Evolutionary conservation across 1,284 basidiomycete species (phyloP).

Genomic region (Puccinia polysora): DNA sequence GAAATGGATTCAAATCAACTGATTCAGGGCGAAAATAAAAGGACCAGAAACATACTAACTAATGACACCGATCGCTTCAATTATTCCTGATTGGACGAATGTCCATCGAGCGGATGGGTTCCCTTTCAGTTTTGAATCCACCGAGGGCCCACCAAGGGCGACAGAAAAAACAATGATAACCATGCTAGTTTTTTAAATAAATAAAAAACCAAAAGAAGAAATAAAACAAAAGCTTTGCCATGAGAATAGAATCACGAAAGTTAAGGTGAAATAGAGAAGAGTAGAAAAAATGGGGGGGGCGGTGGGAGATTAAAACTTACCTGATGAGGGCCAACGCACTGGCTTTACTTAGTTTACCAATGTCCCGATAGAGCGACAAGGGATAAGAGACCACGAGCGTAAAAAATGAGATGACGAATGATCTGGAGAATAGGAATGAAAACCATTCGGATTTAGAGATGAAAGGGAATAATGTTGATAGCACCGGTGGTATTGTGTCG

Average conservation of each 20-base stretch:
- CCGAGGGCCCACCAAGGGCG: slow-evolving; percentile 75
- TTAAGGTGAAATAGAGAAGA: slow-evolving; percentile 50
- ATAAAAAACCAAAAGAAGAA: neutral
- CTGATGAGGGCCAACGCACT: slow-evolving; percentile 64
- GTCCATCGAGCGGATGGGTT: slow-evolving; percentile 61
- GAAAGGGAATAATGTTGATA: slow-evolving; percentile 77
- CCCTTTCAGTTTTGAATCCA: slow-evolving; percentile 73
- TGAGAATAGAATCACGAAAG: neutral
- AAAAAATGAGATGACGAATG: slow-evolving; percentile 79
- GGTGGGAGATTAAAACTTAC: slow-evolving; percentile 48
- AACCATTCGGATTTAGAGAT: slow-evolving; percentile 67
- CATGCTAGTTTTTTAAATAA: slow-evolving; percentile 66
- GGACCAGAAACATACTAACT: slow-evolving; percentile 50
- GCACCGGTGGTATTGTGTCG: slow-evolving; percentile 90
- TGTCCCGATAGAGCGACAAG: slow-evolving; percentile 89
- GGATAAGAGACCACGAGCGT: slow-evolving; percentile 87
- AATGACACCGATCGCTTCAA: slow-evolving; percentile 90
- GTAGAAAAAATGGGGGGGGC: slow-evolving; percentile 56
- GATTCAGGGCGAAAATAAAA: neutral
- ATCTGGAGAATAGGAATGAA: slow-evolving; percentile 72
- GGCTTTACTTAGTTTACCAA: slow-evolving; percentile 90
- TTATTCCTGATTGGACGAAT: slow-evolving; percentile 69
- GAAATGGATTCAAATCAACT: neutral
- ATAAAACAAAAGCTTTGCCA: neutral
- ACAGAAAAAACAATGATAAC: slow-evolving; percentile 85